These are phyloP conservation scores for Calocybe gangraenosa DNA, from an alignment of 768 basidiomycete species.

Conservation along the genomic window DNA sequence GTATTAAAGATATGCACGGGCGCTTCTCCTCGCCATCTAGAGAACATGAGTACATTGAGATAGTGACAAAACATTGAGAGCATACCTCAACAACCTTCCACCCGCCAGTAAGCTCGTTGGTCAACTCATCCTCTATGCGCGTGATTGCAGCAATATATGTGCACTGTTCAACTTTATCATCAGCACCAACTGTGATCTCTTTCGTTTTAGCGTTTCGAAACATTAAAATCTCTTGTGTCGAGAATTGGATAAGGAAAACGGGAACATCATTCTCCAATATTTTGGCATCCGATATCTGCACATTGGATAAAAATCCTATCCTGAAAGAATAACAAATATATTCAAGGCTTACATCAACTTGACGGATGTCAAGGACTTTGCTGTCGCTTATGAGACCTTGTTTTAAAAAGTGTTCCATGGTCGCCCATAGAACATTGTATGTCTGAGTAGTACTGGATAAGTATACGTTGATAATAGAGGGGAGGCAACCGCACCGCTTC, in stretches of 20 bases:
- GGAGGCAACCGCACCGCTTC: conserved; percentile 69
- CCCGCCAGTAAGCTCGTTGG: conserved; percentile 91
- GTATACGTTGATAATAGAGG: conserved; percentile 6
- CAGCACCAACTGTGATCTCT: conserved; percentile 85
- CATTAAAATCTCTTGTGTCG: conserved; percentile 89
- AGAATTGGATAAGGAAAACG: conserved; percentile 87
- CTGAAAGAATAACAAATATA: background rate
- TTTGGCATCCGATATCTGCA: conserved; percentile 77
- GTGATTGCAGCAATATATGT: conserved; percentile 91
- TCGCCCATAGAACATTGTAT: conserved; percentile 97
- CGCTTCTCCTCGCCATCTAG: conserved; percentile 42
- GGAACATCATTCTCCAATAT: conserved; percentile 88
- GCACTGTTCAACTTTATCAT: conserved; percentile 90
- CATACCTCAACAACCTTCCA: conserved; percentile 97
- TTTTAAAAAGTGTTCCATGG: conserved; percentile 88
- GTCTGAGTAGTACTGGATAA: conserved; percentile 47
- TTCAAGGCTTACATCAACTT: conserved; percentile 77
- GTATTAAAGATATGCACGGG: conserved; percentile 41
- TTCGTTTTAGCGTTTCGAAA: conserved; percentile 88
- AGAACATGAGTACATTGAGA: conserved; percentile 4
- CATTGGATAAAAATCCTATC: background rate
- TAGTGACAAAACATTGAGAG: conserved; percentile 4
- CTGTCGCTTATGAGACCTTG: conserved; percentile 92
- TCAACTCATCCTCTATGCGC: conserved; percentile 80
- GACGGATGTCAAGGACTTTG: conserved; percentile 93